These are phyloP conservation scores for Cutaneotrichosporon sp. DNA, from an alignment of 1,284 basidiomycete genomes.

Conservation along the genomic window DNA sequence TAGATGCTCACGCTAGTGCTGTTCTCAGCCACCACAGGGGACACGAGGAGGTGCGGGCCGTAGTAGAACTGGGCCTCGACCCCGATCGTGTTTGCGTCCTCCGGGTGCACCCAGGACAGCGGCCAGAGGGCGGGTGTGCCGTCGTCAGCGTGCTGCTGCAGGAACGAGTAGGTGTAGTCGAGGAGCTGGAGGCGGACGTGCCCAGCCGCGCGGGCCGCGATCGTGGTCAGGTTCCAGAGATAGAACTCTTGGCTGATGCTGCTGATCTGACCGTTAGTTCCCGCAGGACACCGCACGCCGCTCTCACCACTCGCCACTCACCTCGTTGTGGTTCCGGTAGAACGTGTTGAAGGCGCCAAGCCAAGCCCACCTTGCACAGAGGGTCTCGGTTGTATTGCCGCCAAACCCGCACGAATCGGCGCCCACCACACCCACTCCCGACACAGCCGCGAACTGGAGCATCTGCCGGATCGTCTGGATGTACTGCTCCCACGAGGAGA, in stretches of 20 bases:
- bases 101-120: conserved; percentile 69
- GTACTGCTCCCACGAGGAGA: conserved; percentile 55
- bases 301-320: too few species aligned
- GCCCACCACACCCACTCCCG: conserved; percentile 61
- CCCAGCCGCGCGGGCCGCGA: conserved; percentile 65
- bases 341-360: conserved; percentile 61
- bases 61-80: conserved; percentile 71
- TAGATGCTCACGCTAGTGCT: conserved; percentile 58
- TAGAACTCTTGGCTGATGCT: conserved; percentile 65
- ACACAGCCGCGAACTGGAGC: conserved; percentile 23
- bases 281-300: background rate
- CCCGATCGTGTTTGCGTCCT: conserved; percentile 65
- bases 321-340: conserved; percentile 48
- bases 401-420: conserved; percentile 64
- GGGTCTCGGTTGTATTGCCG: conserved; percentile 73
- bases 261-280: conserved; percentile 5
- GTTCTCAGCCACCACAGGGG: conserved; percentile 69
- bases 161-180: conserved; percentile 71
- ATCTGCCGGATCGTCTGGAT: conserved; percentile 18
- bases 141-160: conserved; percentile 60
- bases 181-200: conserved; percentile 61
- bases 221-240: conserved; percentile 72
- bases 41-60: conserved; percentile 68
- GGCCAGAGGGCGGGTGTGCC: conserved; percentile 64
- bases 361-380: conserved; percentile 69